A percentile compares a stretch with the other conserved stretches of the same genome.
phyloP scores from a whole-genome alignment of 768 basidiomycete genomes.

The Rubroboletus satanas region DNA sequence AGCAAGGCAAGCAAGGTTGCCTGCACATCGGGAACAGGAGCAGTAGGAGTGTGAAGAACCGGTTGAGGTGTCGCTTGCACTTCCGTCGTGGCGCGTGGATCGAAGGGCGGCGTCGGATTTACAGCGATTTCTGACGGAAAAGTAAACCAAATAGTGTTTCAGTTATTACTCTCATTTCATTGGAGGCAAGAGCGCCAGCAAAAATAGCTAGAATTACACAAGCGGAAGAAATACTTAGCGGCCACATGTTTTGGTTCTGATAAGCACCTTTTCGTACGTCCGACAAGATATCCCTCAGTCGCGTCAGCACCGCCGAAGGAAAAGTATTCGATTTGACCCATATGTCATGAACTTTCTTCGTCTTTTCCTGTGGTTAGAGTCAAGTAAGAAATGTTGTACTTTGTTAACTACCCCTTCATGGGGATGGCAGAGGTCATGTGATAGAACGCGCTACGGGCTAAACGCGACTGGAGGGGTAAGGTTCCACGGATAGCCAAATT shows the following conservation, averaged over 20 bases:
- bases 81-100: slow-evolving; percentile 38
- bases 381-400: slow-evolving; percentile 31
- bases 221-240: slow-evolving; percentile 75
- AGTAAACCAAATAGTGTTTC: slow-evolving; percentile 53
- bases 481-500: background rate
- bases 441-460: slow-evolving; percentile 24
- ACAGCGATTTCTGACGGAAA: slow-evolving; percentile 54
- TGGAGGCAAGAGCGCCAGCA: slow-evolving; percentile 38
- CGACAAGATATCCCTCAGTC: slow-evolving; percentile 66
- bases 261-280: slow-evolving; percentile 85
- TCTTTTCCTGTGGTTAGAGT: slow-evolving; percentile 76
- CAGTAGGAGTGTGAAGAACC: slow-evolving; percentile 25
- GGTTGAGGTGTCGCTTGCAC: slow-evolving; percentile 29
- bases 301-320: slow-evolving; percentile 67
- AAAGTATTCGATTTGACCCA: slow-evolving; percentile 94
- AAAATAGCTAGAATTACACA: slow-evolving; percentile 65
- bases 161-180: slow-evolving; percentile 61
- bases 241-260: slow-evolving; percentile 56
- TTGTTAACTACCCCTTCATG: slow-evolving; percentile 40
- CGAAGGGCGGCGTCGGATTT: slow-evolving; percentile 35
- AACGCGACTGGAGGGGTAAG: slow-evolving; percentile 3
- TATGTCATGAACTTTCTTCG: slow-evolving; percentile 95
- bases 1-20: slow-evolving; percentile 67
- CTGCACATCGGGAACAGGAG: slow-evolving; percentile 41
- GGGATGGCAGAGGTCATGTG: slow-evolving; percentile 25